Percentiles rank a stretch among this genome's conserved stretches.
Conservation (phyloP, 108 stramenopile genomes). For the Phaeodactylum tricornutum region DNA sequence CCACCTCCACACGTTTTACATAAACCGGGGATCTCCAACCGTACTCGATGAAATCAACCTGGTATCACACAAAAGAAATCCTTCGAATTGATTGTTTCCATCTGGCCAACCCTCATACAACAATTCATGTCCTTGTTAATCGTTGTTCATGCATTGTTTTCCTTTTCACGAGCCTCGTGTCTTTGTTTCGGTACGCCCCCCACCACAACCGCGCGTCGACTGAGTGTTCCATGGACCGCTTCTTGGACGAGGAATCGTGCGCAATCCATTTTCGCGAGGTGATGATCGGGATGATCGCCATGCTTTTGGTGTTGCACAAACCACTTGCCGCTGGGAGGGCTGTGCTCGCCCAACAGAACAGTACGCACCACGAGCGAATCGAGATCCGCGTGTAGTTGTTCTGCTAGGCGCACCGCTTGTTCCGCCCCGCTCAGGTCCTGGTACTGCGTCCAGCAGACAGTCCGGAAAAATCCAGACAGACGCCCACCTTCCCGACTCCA, state of each 20-base stretch:
- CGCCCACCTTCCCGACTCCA: slow-evolving; percentile 33
- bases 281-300: slow-evolving; percentile 29
- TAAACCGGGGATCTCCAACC: no score
- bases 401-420: slow-evolving; percentile 4
- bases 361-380: slow-evolving; percentile 64
- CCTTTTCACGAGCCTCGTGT: no score
- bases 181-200: no score
- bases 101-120: no score
- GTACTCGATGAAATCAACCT: no score
- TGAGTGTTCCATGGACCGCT: slow-evolving; percentile 41
- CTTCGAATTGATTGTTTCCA: no score
- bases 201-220: slow-evolving; percentile 32
- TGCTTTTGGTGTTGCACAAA: slow-evolving; percentile 39
- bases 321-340: slow-evolving; percentile 26
- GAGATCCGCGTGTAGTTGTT: slow-evolving; percentile 38
- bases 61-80: no score
- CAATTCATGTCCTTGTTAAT: no score
- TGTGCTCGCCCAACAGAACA: slow-evolving; percentile 49
- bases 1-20: no score
- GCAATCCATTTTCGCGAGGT: slow-evolving; percentile 63
- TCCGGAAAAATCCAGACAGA: slow-evolving; percentile 32
- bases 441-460: slow-evolving; percentile 20
- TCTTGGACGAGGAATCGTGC: slow-evolving; percentile 61
- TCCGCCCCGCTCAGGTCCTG: slow-evolving; percentile 38
- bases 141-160: no score